phyloP scores from a whole-genome alignment of 148 eudicot species.

The Vaccinium vitisidaea region DNA sequence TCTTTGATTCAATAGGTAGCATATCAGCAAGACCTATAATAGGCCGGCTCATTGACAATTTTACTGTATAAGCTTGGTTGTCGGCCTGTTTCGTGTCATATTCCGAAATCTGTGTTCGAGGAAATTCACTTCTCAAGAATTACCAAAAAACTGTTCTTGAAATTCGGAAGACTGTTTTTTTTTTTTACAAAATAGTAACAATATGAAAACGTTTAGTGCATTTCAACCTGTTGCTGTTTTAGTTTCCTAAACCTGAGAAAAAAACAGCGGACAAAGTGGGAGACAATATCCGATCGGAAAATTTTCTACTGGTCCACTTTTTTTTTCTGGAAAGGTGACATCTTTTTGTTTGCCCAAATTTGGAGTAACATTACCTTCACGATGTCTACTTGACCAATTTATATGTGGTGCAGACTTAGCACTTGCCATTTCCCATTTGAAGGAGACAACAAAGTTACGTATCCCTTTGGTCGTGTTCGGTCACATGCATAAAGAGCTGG shows the following conservation, averaged over 20 bases:
- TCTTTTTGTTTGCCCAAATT: background rate
- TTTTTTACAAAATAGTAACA: background rate
- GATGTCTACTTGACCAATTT: conserved; percentile 7
- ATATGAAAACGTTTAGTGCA: background rate
- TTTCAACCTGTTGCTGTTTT: background rate
- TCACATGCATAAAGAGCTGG: conserved; percentile 87
- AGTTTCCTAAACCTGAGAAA: background rate
- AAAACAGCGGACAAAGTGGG: background rate
- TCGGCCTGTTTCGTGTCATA: background rate
- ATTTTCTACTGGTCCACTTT: background rate
- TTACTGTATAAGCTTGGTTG: background rate
- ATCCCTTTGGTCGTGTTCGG: conserved; percentile 87
- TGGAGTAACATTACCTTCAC: background rate
- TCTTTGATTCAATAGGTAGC: conserved; percentile 3
- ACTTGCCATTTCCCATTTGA: conserved; percentile 57
- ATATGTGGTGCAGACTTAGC: conserved; percentile 61
- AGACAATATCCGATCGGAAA: background rate
- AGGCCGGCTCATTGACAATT: background rate
- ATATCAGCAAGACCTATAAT: background rate
- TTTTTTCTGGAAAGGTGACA: background rate
- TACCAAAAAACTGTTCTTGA: background rate
- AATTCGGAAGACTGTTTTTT: background rate
- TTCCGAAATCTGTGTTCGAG: background rate
- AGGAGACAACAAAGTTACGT: conserved; percentile 44
- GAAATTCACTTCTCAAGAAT: background rate